Conservation (phyloP, 2,329 filamentous ascomycete genomes). For the Lizonia empirigonia region DNA sequence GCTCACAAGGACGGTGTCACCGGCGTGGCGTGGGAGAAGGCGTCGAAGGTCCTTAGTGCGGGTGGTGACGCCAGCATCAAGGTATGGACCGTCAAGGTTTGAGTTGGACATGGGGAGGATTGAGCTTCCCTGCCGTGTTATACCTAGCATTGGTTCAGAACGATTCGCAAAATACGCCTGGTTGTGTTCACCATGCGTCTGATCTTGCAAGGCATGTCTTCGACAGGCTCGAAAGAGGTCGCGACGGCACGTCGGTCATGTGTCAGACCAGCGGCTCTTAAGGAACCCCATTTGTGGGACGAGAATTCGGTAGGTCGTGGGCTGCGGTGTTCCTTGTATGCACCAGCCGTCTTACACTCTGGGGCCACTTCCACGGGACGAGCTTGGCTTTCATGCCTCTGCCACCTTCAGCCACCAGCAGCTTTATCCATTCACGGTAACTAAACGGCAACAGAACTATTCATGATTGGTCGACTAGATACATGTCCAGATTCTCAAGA, state of each 20-base stretch:
- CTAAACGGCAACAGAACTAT: background rate
- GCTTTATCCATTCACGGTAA: background rate
- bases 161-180: conserved; percentile 2
- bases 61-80: conserved; percentile 92
- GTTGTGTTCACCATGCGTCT: conserved; percentile 6
- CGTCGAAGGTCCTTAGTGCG: conserved; percentile 71
- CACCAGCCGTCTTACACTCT: background rate
- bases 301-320: background rate
- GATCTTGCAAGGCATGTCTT: background rate
- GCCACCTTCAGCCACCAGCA: background rate
- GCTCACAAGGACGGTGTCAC: conserved; percentile 96
- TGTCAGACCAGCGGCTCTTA: background rate
- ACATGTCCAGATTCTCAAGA: background rate
- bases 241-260: background rate
- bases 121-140: background rate
- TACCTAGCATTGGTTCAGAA: background rate
- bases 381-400: background rate
- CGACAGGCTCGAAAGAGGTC: background rate
- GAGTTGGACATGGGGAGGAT: conserved; percentile 1
- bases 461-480: background rate
- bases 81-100: conserved; percentile 67
- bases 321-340: background rate
- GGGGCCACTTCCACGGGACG: background rate
- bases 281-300: background rate
- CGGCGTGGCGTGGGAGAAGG: conserved; percentile 78